Evolutionary conservation across 139 green algal species (phyloP).

Genomic region (Chlorella vulgaris): DNA sequence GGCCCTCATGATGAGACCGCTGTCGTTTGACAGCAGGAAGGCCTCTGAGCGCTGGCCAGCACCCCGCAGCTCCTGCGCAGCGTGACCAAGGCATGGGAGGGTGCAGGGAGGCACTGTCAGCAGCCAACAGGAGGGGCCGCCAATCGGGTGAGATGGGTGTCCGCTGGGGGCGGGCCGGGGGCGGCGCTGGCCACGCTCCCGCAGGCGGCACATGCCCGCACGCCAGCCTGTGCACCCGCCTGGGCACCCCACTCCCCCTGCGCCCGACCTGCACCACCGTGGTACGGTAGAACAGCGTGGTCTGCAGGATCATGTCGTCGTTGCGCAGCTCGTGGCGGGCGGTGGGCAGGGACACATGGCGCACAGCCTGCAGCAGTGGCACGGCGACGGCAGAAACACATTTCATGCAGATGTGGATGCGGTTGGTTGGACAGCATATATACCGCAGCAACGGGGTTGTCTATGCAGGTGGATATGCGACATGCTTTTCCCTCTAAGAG

Average conservation of each 20-base stretch:
- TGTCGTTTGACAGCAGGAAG: constrained; percentile 45
- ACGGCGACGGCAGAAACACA: not conserved
- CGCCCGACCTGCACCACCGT: not conserved
- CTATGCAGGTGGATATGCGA: too few relatives aligned
- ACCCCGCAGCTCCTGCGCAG: not conserved
- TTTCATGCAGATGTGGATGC: too few relatives aligned
- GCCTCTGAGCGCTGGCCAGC: not conserved
- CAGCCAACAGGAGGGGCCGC: too few relatives aligned
- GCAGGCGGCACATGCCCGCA: too few relatives aligned
- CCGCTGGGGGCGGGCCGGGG: too few relatives aligned
- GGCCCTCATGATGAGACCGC: constrained; percentile 22
- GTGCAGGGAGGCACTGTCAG: not conserved
- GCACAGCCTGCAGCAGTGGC: not conserved
- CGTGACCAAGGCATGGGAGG: not conserved
- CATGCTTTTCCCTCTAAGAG: too few relatives aligned
- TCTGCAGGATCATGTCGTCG: constrained; percentile 51
- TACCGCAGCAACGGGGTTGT: too few relatives aligned
- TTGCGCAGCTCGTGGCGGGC: constrained; percentile 22
- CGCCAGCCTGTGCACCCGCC: not conserved
- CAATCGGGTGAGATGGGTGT: too few relatives aligned
- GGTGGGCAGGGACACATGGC: not conserved
- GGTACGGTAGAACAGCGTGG: constrained; percentile 7
- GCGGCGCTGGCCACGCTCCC: too few relatives aligned
- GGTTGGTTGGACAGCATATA: too few relatives aligned
- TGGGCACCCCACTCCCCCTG: not conserved